Percentiles rank a stretch among this genome's conserved stretches.
These are phyloP conservation scores for Cercospora sesami DNA, from an alignment of 2,329 filamentous ascomycete species.

Conservation along the genomic window DNA sequence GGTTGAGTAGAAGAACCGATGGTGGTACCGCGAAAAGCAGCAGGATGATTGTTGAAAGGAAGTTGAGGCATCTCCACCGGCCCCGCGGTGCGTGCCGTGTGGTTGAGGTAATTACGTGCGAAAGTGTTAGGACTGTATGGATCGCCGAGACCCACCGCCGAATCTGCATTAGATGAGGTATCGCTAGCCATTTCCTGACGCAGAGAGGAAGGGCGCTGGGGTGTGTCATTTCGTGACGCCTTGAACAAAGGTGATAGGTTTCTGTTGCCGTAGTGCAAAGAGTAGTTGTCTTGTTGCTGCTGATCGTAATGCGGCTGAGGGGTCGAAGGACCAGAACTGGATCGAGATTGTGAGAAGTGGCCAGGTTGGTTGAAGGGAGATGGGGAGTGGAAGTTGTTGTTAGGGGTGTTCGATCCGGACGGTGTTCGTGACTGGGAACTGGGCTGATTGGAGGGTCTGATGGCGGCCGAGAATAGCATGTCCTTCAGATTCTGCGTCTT, in stretches of 20 bases:
- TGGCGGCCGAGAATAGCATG: conserved; percentile 42
- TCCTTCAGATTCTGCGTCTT: conserved; percentile 48
- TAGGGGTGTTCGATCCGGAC: conserved; percentile 24
- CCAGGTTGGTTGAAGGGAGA: conserved; percentile 43
- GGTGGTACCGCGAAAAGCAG: conserved; percentile 11
- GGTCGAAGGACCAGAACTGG: conserved; percentile 33
- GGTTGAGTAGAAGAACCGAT: conserved; percentile 15
- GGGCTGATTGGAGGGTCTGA: conserved; percentile 24
- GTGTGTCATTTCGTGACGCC: conserved; percentile 46
- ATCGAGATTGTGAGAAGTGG: background rate
- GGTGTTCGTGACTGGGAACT: conserved; percentile 25
- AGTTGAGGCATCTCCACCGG: conserved; percentile 26
- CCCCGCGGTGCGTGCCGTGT: conserved; percentile 33
- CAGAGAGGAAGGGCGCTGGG: conserved; percentile 46
- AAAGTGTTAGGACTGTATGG: conserved; percentile 31
- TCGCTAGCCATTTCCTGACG: conserved; percentile 43
- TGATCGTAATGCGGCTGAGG: conserved; percentile 31
- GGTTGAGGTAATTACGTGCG: conserved; percentile 38
- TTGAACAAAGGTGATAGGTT: conserved; percentile 54
- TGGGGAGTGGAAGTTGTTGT: conserved; percentile 34
- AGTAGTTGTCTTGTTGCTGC: conserved; percentile 30
- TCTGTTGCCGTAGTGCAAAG: conserved; percentile 47
- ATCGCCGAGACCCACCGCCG: conserved; percentile 18
- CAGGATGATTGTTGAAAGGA: conserved; percentile 21
- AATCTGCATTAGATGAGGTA: conserved; percentile 18